Percentiles rank a stretch among this genome's conserved stretches.
Conservation (phyloP, 2,329 filamentous ascomycete species). For the Plectosphaerella cucumerina region DNA sequence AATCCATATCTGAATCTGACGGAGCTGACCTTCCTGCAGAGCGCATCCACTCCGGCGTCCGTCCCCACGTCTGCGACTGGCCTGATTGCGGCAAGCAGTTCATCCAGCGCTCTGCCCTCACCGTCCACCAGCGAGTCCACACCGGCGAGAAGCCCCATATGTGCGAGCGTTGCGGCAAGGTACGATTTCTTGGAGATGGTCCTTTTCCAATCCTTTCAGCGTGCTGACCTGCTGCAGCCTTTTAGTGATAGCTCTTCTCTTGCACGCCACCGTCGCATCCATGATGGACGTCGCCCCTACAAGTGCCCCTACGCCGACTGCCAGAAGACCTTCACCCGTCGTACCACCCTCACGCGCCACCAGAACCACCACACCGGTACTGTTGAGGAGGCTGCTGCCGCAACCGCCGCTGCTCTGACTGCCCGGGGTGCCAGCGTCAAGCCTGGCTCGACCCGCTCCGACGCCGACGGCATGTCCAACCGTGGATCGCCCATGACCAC, state of each 20-base stretch:
- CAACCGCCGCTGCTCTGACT: slow-evolving; percentile 81
- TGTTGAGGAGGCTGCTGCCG: slow-evolving; percentile 86
- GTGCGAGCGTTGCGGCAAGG: slow-evolving; percentile 96
- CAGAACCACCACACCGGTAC: slow-evolving; percentile 95
- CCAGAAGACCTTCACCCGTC: slow-evolving; percentile 95
- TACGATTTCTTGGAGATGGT: slow-evolving; percentile 32
- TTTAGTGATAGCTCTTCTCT: slow-evolving; percentile 96
- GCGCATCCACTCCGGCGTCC: slow-evolving; percentile 87
- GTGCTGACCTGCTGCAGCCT: slow-evolving; percentile 50
- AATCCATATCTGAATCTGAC: not conserved
- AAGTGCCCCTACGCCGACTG: slow-evolving; percentile 97
- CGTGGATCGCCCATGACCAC: slow-evolving; percentile 73
- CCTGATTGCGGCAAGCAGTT: slow-evolving; percentile 91
- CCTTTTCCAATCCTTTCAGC: not conserved
- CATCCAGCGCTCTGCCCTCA: slow-evolving; percentile 92
- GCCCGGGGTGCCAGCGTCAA: slow-evolving; percentile 36
- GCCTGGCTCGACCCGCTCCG: slow-evolving; percentile 53
- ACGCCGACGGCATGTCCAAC: slow-evolving; percentile 67
- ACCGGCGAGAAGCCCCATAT: slow-evolving; percentile 98
- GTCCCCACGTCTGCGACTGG: slow-evolving; percentile 89
- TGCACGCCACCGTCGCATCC: slow-evolving; percentile 88
- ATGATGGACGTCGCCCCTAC: slow-evolving; percentile 93
- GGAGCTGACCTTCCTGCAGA: slow-evolving; percentile 51
- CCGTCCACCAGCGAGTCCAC: slow-evolving; percentile 91
- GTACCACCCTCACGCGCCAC: slow-evolving; percentile 90